Evolutionary conservation across 331 rosid species (phyloP), one percentile per base, ranked within the genome.

Genomic region (Rosa hybrid): DNA sequence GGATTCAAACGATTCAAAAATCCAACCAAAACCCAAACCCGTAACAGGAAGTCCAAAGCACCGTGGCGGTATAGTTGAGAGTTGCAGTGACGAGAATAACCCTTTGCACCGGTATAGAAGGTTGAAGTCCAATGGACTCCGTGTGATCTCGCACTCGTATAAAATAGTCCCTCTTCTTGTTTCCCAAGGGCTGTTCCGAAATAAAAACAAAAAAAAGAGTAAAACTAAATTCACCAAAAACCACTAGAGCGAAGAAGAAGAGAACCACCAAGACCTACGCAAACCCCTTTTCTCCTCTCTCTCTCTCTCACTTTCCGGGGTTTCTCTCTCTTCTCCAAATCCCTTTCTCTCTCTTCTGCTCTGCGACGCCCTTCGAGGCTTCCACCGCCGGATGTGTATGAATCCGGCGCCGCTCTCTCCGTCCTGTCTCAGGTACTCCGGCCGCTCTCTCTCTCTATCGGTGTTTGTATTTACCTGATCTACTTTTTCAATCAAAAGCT

Each of bases 341-440:
- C 63, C 13, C 34, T 20, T 75, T 45, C 46, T 30, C 38, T 38
- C 50, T 73, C 68, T 57, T 82, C 60, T 76, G 49, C 84, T 72
- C 73, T 56, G 81, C 34, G 53, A 60, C 44, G 79, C 79, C 82
- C 2, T 72, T 64, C 25, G 71, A 41, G 50, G 68, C 76, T 53
- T 63, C 60, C 75, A 34, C 84, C 84, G 46, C 79, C 93, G 97
- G 92, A 94, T 92, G 98, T 89, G 86, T 89, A 49, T 76, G 84
- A 75, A 65, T 84, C 84, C 78, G 48, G 56, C 77, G 72, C 51
- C 79, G 76, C 60, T 18, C 9, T 90, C 90, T 81, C 82, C 46
- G 13, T 17, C 25, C 89, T 85, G 91, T 85, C 87, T 87, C 89
- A 81, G 92, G 98, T 92, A 83, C 5, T 48, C 56, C 45, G 68